Percentiles rank a stretch among this genome's conserved stretches.
These are phyloP conservation scores for Gynandropsis gynandra DNA, from an alignment of 345 rosid genomes.

Conservation along the genomic window DNA sequence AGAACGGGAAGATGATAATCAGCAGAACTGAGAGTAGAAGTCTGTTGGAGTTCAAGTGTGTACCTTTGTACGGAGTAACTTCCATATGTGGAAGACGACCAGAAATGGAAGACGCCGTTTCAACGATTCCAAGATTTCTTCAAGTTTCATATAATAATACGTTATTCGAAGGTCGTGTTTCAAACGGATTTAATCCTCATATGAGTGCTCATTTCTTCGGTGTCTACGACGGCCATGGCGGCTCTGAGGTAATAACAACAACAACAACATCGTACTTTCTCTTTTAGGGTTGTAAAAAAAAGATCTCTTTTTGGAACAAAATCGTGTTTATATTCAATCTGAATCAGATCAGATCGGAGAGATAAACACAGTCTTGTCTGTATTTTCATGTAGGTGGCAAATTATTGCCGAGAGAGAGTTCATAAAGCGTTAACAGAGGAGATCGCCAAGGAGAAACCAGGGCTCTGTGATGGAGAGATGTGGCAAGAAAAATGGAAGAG, in stretches of 20 bases:
- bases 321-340: too few species aligned
- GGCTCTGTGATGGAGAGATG: constrained; percentile 25
- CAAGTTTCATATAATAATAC: constrained; percentile 31
- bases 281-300: too few species aligned
- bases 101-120: constrained; percentile 81
- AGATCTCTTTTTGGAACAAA: too few species aligned
- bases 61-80: constrained; percentile 55
- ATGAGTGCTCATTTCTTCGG: constrained; percentile 54
- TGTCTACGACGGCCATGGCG: constrained; percentile 83
- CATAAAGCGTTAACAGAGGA: constrained; percentile 67
- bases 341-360: too few species aligned
- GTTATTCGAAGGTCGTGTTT: constrained; percentile 24
- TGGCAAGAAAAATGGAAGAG: constrained; percentile 55
- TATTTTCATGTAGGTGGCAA: constrained; percentile 41
- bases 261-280: too few species aligned
- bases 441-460: constrained; percentile 35
- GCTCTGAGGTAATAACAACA: constrained; percentile 45
- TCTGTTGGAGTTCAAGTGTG: constrained; percentile 32
- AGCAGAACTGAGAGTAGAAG: constrained; percentile 35
- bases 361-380: not conserved
- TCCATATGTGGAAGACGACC: constrained; percentile 63
- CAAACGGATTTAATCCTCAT: constrained; percentile 26
- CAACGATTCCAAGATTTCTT: constrained; percentile 44
- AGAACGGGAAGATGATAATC: constrained; percentile 28
- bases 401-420: constrained; percentile 53